A percentile compares a stretch with the other conserved stretches of the same genome.
These are phyloP conservation scores for Phaeotremella skinneri DNA, from an alignment of 768 basidiomycete genomes.

Conservation along the genomic window DNA sequence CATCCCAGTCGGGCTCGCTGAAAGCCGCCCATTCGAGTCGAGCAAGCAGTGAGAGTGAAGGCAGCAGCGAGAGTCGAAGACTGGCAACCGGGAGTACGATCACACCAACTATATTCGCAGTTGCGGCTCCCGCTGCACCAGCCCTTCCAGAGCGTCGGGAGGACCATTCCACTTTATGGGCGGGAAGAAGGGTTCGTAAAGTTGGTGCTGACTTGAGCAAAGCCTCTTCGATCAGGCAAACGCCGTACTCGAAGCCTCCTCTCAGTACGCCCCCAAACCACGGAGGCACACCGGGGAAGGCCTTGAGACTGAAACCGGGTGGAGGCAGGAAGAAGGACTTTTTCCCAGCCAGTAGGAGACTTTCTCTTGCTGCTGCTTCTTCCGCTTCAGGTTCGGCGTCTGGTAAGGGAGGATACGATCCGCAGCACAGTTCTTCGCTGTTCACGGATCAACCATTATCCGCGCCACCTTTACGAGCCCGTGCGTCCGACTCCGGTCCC, in stretches of 20 bases:
- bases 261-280: not conserved
- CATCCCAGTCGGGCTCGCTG: not conserved
- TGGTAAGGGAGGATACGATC: too few relatives aligned
- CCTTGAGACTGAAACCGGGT: not conserved
- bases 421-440: not conserved
- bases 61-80: too few relatives aligned
- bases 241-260: not conserved
- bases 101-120: too few relatives aligned
- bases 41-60: too few relatives aligned
- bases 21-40: too few relatives aligned
- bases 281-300: not conserved
- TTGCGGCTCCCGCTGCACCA: too few relatives aligned
- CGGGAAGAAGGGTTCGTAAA: too few relatives aligned
- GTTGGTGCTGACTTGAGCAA: not conserved
- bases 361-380: not conserved
- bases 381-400: too few relatives aligned
- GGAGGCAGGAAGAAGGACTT: not conserved
- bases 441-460: not conserved
- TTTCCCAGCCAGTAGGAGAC: not conserved
- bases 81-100: too few relatives aligned
- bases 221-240: not conserved
- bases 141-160: too few relatives aligned
- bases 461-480: not conserved
- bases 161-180: too few relatives aligned
- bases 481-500: not conserved